Evolutionary conservation across 2,329 filamentous ascomycete species (phyloP).

Genomic region (Aureobasidium uvarum): DNA sequence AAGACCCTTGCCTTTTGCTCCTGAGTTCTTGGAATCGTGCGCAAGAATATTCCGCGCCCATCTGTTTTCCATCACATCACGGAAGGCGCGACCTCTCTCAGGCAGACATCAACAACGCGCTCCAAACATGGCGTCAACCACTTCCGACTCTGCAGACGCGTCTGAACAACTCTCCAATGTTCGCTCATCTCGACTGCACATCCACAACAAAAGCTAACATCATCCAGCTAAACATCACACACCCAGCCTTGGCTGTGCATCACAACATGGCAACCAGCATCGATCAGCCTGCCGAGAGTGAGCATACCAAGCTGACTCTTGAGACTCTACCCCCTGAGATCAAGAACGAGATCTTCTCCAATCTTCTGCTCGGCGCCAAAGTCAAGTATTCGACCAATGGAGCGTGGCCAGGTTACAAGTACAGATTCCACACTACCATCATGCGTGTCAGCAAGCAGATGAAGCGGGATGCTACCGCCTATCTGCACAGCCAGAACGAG

Average conservation of each 20-base stretch:
- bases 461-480: neutral
- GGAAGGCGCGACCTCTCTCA: neutral
- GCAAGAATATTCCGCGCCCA: neutral
- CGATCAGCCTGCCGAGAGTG: neutral
- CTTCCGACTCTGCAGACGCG: neutral
- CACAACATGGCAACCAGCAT: neutral
- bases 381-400: slow-evolving; percentile 15
- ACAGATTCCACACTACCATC: slow-evolving; percentile 11
- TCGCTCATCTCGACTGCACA: neutral
- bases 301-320: neutral
- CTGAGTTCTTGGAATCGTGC: neutral
- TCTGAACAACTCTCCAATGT: neutral
- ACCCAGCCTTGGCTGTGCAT: neutral
- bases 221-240: neutral
- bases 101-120: neutral
- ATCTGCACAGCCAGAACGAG: slow-evolving; percentile 2
- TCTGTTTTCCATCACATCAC: neutral
- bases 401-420: neutral
- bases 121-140: neutral
- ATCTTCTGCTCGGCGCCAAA: slow-evolving; percentile 15
- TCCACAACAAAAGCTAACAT: neutral
- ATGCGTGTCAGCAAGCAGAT: slow-evolving; percentile 21
- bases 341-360: slow-evolving; percentile 21
- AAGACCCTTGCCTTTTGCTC: neutral
- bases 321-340: slow-evolving; percentile 19